These are phyloP conservation scores for Echium plantagineum DNA, from an alignment of 257 asterid genomes.

Conservation along the genomic window DNA sequence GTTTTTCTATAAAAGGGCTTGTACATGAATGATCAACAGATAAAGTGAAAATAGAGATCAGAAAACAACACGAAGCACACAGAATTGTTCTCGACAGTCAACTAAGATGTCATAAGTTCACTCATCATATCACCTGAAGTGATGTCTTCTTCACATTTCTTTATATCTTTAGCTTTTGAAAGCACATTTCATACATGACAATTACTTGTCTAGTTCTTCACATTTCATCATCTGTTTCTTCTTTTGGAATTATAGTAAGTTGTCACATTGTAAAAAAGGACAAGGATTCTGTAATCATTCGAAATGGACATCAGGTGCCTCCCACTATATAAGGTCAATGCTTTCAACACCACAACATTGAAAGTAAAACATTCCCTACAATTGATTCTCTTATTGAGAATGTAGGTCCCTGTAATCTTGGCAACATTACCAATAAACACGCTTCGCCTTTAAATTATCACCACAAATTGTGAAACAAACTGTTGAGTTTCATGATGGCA, in stretches of 20 bases:
- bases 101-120: neutral
- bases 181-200: too few relatives aligned
- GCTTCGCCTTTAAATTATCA: neutral
- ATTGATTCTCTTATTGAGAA: neutral
- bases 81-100: neutral
- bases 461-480: neutral
- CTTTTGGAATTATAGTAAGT: too few relatives aligned
- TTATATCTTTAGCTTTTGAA: too few relatives aligned
- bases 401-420: neutral
- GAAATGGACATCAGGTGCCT: neutral
- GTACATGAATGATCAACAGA: too few relatives aligned
- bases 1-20: too few relatives aligned
- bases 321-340: neutral
- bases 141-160: neutral
- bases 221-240: neutral
- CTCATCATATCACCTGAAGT: neutral
- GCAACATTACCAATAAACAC: neutral
- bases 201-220: neutral
- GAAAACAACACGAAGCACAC: too few relatives aligned
- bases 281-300: neutral
- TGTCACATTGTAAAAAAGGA: neutral
- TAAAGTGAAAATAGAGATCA: too few relatives aligned
- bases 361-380: neutral
- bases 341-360: neutral
- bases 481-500: neutral